These are phyloP conservation scores for Phyllosticta citrichinensis DNA, from an alignment of 2,329 filamentous ascomycete species.

Conservation along the genomic window DNA sequence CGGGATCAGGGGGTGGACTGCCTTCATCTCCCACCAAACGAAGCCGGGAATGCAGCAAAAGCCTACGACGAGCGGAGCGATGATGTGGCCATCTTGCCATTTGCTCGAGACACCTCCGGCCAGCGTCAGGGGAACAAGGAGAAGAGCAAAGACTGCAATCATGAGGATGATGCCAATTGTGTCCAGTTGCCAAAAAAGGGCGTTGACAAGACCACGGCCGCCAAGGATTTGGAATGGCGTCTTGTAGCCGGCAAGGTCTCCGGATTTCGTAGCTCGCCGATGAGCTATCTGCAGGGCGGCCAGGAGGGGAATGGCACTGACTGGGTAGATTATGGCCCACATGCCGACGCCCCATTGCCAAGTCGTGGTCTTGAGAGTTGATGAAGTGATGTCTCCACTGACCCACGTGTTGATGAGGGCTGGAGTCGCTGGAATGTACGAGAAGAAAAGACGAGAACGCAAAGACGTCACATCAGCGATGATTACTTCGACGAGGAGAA, in stretches of 20 bases:
- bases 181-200: conserved; percentile 50
- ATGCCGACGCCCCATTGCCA: conserved; percentile 54
- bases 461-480: conserved; percentile 55
- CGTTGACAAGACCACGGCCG: conserved; percentile 22
- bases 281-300: conserved; percentile 41
- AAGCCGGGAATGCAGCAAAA: conserved; percentile 40
- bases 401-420: conserved; percentile 55
- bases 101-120: conserved; percentile 40
- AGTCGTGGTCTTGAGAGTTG: conserved; percentile 39
- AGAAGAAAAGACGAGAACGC: conserved; percentile 53
- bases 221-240: conserved; percentile 37
- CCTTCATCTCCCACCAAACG: conserved; percentile 44
- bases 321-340: conserved; percentile 52
- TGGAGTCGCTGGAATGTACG: conserved; percentile 50
- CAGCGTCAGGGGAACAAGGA: conserved; percentile 44
- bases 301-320: conserved; percentile 46
- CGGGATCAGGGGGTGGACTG: conserved; percentile 46
- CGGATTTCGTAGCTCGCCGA: conserved; percentile 43
- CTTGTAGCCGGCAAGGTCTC: conserved; percentile 36
- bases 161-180: conserved; percentile 39
- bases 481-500: conserved; percentile 54
- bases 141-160: conserved; percentile 37
- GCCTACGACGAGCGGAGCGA: conserved; percentile 43
- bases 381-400: conserved; percentile 45
- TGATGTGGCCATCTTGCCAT: conserved; percentile 43